Evolutionary conservation across 345 rosid genomes (phyloP), one percentile per base, ranked within the genome.

Genomic region (Eucalyptus pauciflora): DNA sequence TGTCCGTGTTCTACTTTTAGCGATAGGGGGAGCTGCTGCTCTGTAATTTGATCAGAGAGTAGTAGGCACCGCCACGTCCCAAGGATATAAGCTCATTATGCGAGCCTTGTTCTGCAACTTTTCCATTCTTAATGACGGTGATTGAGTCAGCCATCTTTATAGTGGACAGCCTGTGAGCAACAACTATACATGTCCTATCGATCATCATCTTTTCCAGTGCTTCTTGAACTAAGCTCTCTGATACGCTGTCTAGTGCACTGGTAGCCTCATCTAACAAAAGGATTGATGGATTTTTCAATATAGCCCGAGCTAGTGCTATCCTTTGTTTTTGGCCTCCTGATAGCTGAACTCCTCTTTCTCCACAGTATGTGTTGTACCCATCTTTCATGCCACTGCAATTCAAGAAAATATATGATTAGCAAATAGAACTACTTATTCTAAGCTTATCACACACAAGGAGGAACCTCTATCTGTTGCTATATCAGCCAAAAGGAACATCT

Each of bases 321-420:
- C 96, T 89, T 79, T 95, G 99, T 83, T 96, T 96, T 83, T 96
- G 98, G 45, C 99, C 98, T 87, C 97, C 97, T 10, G 95, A 94
- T 86, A 94, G 94, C 90, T 94, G 97, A 62, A 92, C 92, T 87
- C 95, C 97, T 90, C 96, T 91, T 91, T 94, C 97, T 81, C 96
- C 96, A 71, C 95, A 94, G 90, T 91, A 87, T 27, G 97, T 95
- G 83, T 91, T 94, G 14, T 94, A 94, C 16, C 96, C 97, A 87
- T 94, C 96, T 89, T 93, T 93, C 96, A 95, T 94, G 89, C 96
- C 96, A 88, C 97, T 94, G 91, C 87, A 86, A 29, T 45, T 50
- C 8, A 10, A 52, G 51, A 37, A 86, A 33, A 86, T 41, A 11
- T 15, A 76, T 0, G 15, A 43, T 41, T 76, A 11, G 24, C 83